These are phyloP conservation scores for Jaltomata sinuosa DNA, from an alignment of 257 asterid genomes.

Conservation along the genomic window DNA sequence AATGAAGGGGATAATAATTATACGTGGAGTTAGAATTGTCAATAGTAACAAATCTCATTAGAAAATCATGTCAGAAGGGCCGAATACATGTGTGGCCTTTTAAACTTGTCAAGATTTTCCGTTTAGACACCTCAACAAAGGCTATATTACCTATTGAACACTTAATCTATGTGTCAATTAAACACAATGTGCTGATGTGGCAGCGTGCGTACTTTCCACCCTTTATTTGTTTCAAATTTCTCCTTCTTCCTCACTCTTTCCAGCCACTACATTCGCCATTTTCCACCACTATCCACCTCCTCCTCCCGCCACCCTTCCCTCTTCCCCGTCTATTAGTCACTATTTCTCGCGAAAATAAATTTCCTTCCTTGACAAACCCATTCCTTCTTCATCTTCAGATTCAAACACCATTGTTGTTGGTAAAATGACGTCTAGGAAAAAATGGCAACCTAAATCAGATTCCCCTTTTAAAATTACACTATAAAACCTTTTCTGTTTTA, in stretches of 20 bases:
- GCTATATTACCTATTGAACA: too few relatives aligned
- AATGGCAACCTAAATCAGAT: neutral
- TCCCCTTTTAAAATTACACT: neutral
- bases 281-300: neutral
- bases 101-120: too few relatives aligned
- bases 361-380: neutral
- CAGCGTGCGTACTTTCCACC: too few relatives aligned
- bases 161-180: too few relatives aligned
- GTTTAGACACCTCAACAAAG: too few relatives aligned
- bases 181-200: too few relatives aligned
- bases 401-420: neutral
- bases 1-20: too few relatives aligned
- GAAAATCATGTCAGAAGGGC: too few relatives aligned
- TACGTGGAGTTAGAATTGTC: too few relatives aligned
- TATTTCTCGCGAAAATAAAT: neutral
- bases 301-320: neutral
- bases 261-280: neutral
- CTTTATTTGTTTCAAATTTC: neutral
- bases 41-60: too few relatives aligned
- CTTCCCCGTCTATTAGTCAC: neutral
- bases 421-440: neutral
- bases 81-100: too few relatives aligned
- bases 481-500: neutral
- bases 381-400: neutral
- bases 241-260: neutral